These are phyloP conservation scores for Fusarium marasasianum DNA, from an alignment of 2,329 filamentous ascomycete genomes.

Conservation along the genomic window DNA sequence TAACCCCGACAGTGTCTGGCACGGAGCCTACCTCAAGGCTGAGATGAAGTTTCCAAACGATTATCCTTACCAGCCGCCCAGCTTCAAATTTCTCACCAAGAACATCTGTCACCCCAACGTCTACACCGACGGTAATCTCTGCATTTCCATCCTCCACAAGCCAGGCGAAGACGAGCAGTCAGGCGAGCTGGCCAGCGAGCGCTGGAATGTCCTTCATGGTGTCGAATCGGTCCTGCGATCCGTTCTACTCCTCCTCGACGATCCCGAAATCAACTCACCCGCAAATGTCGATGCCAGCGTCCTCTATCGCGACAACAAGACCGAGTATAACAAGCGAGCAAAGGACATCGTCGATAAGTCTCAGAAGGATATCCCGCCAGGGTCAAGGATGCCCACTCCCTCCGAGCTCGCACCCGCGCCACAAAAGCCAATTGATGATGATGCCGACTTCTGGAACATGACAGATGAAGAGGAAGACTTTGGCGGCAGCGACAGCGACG, in stretches of 20 bases:
- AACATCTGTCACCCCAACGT: constrained; percentile 94
- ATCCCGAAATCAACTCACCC: constrained; percentile 91
- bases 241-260: constrained; percentile 89
- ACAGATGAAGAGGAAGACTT: constrained; percentile 82
- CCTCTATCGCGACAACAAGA: constrained; percentile 78
- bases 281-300: constrained; percentile 95
- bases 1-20: constrained; percentile 90
- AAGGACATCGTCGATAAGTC: constrained; percentile 75
- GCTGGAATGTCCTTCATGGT: constrained; percentile 93
- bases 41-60: constrained; percentile 88
- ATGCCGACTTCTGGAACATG: constrained; percentile 85
- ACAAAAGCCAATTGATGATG: constrained; percentile 69
- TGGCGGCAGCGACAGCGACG: constrained; percentile 76
- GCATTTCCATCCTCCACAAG: constrained; percentile 94
- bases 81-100: constrained; percentile 80
- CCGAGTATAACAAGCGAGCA: constrained; percentile 75
- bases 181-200: constrained; percentile 87
- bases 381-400: constrained; percentile 83
- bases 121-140: constrained; percentile 88
- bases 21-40: constrained; percentile 91
- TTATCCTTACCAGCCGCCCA: constrained; percentile 89
- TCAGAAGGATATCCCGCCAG: constrained; percentile 80
- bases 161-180: constrained; percentile 94
- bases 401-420: constrained; percentile 69
- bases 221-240: constrained; percentile 95